Percentiles rank a stretch among this genome's conserved stretches.
phyloP scores from a whole-genome alignment of 495 filamentous ascomycete species.

The Aspergillus sclerotioniger region DNA sequence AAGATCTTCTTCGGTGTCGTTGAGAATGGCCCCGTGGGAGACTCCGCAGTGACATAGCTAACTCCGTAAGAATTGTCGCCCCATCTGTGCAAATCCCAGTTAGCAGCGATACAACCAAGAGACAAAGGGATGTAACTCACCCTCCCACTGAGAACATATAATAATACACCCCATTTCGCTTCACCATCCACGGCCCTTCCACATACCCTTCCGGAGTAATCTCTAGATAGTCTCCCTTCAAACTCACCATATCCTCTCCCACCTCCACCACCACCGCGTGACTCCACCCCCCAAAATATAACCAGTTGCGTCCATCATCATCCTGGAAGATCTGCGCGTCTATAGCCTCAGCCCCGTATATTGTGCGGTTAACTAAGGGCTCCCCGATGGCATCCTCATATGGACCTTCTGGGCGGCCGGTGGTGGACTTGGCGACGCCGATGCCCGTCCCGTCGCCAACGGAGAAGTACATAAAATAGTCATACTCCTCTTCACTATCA shows the following conservation, averaged over 20 bases:
- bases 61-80: constrained; percentile 46
- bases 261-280: constrained; percentile 44
- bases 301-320: constrained; percentile 40
- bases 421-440: constrained; percentile 37
- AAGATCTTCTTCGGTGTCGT: constrained; percentile 36
- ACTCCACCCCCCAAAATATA: constrained; percentile 48
- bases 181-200: constrained; percentile 46
- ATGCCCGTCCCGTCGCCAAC: constrained; percentile 49
- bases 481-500: constrained; percentile 6
- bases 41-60: constrained; percentile 42
- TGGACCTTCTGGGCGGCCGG: constrained; percentile 39
- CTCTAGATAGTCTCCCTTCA: constrained; percentile 30
- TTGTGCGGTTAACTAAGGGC: constrained; percentile 40
- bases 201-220: constrained; percentile 44
- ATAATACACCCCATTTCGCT: constrained; percentile 42
- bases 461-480: constrained; percentile 49
- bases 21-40: constrained; percentile 42
- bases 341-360: constrained; percentile 42
- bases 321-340: constrained; percentile 48
- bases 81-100: constrained; percentile 26
- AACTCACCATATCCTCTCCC: constrained; percentile 44
- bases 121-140: constrained; percentile 16
- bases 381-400: constrained; percentile 43
- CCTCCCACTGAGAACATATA: constrained; percentile 48
- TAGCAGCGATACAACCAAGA: not conserved